Evolutionary conservation across 1,284 basidiomycete genomes (phyloP).

Genomic region (Cerrena zonata): DNA sequence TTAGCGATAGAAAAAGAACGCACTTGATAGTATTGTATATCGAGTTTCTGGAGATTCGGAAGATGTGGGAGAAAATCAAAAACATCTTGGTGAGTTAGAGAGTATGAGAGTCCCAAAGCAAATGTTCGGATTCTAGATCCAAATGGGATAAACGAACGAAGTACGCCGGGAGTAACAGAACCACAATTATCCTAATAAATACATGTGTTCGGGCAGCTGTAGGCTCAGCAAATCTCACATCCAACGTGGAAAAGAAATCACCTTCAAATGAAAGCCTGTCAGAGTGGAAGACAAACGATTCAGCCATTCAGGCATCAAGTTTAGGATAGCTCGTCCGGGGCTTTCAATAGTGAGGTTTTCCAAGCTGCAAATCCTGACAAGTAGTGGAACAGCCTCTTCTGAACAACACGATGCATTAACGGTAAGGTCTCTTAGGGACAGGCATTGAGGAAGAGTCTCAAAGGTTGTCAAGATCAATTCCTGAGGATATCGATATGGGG

Average conservation of each 20-base stretch:
- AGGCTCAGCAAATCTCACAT: background rate
- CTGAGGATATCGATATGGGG: slow-evolving; percentile 33
- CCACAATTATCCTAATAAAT: slow-evolving; percentile 44
- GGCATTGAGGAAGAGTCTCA: slow-evolving; percentile 20
- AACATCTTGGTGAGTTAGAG: slow-evolving; percentile 44
- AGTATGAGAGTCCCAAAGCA: slow-evolving; percentile 48
- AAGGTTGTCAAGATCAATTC: slow-evolving; percentile 33
- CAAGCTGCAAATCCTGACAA: slow-evolving; percentile 31
- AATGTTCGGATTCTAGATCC: slow-evolving; percentile 28
- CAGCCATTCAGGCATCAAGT: slow-evolving; percentile 44
- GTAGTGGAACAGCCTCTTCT: slow-evolving; percentile 27
- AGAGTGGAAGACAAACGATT: slow-evolving; percentile 30
- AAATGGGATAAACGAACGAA: slow-evolving; percentile 37
- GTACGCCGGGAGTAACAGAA: slow-evolving; percentile 51
- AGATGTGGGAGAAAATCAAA: slow-evolving; percentile 40
- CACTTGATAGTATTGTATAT: slow-evolving; percentile 46
- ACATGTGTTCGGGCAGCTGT: background rate
- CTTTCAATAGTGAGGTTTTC: slow-evolving; percentile 34
- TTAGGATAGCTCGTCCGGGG: slow-evolving; percentile 39
- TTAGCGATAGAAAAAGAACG: slow-evolving; percentile 11
- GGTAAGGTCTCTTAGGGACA: slow-evolving; percentile 29
- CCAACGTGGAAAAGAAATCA: slow-evolving; percentile 19
- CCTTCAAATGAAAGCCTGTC: slow-evolving; percentile 36
- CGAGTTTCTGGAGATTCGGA: slow-evolving; percentile 30
- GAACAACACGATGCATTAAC: slow-evolving; percentile 39